phyloP scores from a whole-genome alignment of 768 basidiomycete genomes.

The Amylocystis lapponica region DNA sequence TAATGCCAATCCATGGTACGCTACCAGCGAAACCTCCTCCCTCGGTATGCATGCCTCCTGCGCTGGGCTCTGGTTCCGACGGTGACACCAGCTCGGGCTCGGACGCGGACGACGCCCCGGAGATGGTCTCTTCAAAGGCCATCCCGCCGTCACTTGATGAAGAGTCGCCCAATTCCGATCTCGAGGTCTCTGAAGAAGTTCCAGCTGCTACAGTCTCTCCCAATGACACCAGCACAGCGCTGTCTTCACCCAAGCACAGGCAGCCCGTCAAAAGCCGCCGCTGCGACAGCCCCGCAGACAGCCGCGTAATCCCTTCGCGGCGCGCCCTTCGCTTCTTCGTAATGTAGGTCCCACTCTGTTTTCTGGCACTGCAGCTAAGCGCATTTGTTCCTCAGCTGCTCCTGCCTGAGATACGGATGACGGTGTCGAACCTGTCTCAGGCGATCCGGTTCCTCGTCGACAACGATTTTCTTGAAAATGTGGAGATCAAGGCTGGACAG shows the following conservation, averaged over 20 bases:
- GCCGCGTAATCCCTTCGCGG: constrained; percentile 58
- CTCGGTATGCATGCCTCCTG: background rate
- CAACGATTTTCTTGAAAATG: constrained; percentile 78
- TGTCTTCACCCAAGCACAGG: background rate
- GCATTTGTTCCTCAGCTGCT: constrained; percentile 51
- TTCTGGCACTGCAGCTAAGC: background rate
- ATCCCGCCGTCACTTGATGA: constrained; percentile 6
- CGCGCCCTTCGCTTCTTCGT: constrained; percentile 67
- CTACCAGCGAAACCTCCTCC: background rate
- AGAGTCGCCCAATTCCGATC: background rate
- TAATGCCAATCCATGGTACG: background rate
- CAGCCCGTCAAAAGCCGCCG: constrained; percentile 18
- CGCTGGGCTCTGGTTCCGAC: background rate
- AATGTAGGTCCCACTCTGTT: constrained; percentile 48
- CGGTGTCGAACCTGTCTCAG: constrained; percentile 88
- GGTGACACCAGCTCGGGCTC: constrained; percentile 17
- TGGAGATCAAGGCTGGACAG: constrained; percentile 79
- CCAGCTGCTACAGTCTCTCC: too few relatives aligned
- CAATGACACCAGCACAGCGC: background rate
- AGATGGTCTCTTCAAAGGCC: constrained; percentile 51
- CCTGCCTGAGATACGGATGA: constrained; percentile 79
- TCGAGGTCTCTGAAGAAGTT: too few relatives aligned
- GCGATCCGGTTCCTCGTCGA: constrained; percentile 87
- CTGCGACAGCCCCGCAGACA: constrained; percentile 42
- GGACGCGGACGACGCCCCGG: constrained; percentile 41